Evolutionary conservation across 164 flowering plant species (phyloP), one percentile per base, ranked within the genome.

Genomic region (Stephania yunnanensis): DNA sequence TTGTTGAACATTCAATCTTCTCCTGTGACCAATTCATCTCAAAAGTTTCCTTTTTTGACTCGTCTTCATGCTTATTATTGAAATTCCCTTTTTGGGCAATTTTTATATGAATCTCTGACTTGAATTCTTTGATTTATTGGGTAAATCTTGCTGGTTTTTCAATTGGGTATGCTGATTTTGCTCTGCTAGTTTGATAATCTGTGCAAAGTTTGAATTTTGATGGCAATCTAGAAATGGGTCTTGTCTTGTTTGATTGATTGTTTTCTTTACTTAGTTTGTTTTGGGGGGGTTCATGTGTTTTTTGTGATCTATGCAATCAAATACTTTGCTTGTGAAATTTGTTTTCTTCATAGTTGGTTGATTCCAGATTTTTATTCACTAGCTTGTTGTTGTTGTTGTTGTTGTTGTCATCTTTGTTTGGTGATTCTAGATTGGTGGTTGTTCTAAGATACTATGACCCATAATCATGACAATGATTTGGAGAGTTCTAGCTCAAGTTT

Each of bases 401-500:
- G 22, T 75, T 31, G 2, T 74, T 36, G 1, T 44, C 29, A 55
- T 69, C 2, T 73, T 58, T 72, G 66, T 55, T 63, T 67, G 77
- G 68, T 74, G 67, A 46, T 68, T 52, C 29, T 36, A 11, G 79
- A 25, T 78, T 71, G 55, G 71, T 73, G 30, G 36, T 73, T 13
- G 66, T 19, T 19, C 67, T 78, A 77, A 74, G 79, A 20, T 71
- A 84, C 77, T 30, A 88, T 88, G 91, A 75, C 78, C 25, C 86
- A 85, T 69, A 82, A 45, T 72, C 29, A 53, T 74, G 83, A 78
- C 64, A 86, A 79, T 79, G 80, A 80, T 30, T 80, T 86, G 7
- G 76, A 75, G 48, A 80, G 85, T 80, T 80, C 83, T 63, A 80
- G 81, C 76, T 80, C 83, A 5, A 83, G 81, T 65, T 64, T 78